Evolutionary conservation across 148 eudicot genomes (phyloP).

Genomic region (Camellia granthamiana): DNA sequence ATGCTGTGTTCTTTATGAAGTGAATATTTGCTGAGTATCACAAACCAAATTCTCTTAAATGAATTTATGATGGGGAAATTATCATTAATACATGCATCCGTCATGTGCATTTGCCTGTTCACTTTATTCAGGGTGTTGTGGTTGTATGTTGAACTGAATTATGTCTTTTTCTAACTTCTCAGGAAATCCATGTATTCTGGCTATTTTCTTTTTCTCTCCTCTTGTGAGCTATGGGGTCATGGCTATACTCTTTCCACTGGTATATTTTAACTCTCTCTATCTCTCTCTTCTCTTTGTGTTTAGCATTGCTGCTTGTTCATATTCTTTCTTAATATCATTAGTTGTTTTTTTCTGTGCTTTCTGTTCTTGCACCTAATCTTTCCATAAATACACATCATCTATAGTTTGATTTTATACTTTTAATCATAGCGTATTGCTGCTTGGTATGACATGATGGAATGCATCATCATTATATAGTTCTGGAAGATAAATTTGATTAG

Average conservation of each 20-base stretch:
- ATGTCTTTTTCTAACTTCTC: constrained; percentile 25
- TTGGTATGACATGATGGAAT: not conserved
- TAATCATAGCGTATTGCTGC: not conserved
- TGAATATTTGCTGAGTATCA: not conserved
- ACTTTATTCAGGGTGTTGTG: not conserved
- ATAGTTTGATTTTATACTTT: not conserved
- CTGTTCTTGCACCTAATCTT: not conserved
- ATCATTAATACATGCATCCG: no score
- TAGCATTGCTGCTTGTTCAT: not conserved
- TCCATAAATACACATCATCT: not conserved
- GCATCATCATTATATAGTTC: not conserved
- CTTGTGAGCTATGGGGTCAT: constrained; percentile 89
- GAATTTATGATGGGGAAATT: not conserved
- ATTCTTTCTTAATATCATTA: not conserved
- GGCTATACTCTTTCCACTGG: constrained; percentile 94
- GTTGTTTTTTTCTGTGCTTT: not conserved
- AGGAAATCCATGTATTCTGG: constrained; percentile 92
- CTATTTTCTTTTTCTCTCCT: constrained; percentile 70
- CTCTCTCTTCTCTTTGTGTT: not conserved
- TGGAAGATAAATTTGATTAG: not conserved
- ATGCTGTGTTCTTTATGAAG: not conserved
- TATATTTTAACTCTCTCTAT: constrained; percentile 22
- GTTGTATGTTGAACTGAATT: constrained; percentile 2
- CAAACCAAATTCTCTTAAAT: not conserved
- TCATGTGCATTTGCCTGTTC: not conserved